Percentiles rank a stretch among this genome's conserved stretches.
These are phyloP conservation scores for Xylariales sp. DNA, from an alignment of 2,329 filamentous ascomycete species.

Conservation along the genomic window DNA sequence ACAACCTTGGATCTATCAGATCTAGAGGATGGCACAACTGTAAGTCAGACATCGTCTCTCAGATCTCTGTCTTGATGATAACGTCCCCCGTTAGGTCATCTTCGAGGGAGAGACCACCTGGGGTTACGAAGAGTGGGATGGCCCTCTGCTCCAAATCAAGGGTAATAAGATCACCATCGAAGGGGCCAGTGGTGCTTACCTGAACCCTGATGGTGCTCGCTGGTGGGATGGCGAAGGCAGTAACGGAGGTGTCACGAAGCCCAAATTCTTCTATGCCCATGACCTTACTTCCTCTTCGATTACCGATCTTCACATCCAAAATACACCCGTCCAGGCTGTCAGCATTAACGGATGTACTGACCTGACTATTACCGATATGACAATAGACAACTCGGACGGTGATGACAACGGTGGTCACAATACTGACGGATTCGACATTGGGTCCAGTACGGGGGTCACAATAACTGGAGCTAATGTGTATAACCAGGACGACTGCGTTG, in stretches of 20 bases:
- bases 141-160: conserved; percentile 7
- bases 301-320: conserved; percentile 33
- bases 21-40: conserved; percentile 34
- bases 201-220: conserved; percentile 4
- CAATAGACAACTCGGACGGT: conserved; percentile 34
- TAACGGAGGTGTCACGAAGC: conserved; percentile 35
- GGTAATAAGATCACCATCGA: conserved; percentile 6
- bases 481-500: conserved; percentile 60
- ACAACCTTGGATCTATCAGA: conserved; percentile 5
- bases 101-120: conserved; percentile 8
- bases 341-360: conserved; percentile 32
- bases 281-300: conserved; percentile 31
- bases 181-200: conserved; percentile 1
- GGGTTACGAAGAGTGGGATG: conserved; percentile 7
- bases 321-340: conserved; percentile 38
- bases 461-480: conserved; percentile 49
- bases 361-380: conserved; percentile 30
- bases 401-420: conserved; percentile 40
- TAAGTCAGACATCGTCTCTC: background rate
- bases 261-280: conserved; percentile 46
- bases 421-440: conserved; percentile 57
- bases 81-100: background rate
- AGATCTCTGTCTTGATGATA: background rate
- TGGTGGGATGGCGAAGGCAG: conserved; percentile 29
- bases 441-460: conserved; percentile 40